Evolutionary conservation across 2,329 filamentous ascomycete genomes (phyloP), one percentile per base, ranked within the genome.

Genomic region (Aspergillus quadricinctus): DNA sequence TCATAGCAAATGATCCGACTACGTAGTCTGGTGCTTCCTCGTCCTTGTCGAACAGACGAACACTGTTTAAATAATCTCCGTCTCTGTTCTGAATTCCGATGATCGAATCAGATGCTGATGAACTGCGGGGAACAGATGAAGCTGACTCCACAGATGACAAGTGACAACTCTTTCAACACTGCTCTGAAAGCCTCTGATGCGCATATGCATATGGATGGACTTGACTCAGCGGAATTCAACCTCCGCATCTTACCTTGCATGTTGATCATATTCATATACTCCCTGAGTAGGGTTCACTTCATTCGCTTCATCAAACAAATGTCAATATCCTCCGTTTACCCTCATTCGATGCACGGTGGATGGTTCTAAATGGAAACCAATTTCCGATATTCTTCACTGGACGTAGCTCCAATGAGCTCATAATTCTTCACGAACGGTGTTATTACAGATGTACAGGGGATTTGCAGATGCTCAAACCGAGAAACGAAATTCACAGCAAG

Each of bases 381-480:
- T 45, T 45, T 45, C 41, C 41, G 41, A 45, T 11, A 45, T 45
- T 11, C 41, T 11, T 8, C 17, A 23, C 9, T 19, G 41, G 35
- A 31, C 14, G 53, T 50, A 55, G 48, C 14, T 21, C n/a, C 17
- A 14, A 14, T 35, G 11, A 21, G 19, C 17, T 25, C 23, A 2
- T 17, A 17, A 7, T 27, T 29, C 31, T 21, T 28, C 23, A 48
- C 48, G 21, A 45, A 45, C 19, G 29, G 10, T 51, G 29, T 29
- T 48, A 52, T 52, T 55, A 55, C 53, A 55, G 46, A 51, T 55
- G 37, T 55, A 55, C 53, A 55, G 43, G 10, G 23, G 2, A 8
- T 23, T 10, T 46, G 21, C 10, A 27, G 6, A 27, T 7, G 10
- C 21, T 6, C 5, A 25, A 23, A 27, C 10, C 21, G 6, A 46